Evolutionary conservation across 345 rosid species (phyloP), one percentile per base, ranked within the genome.

Genomic region (Aquilaria yunnanensis): DNA sequence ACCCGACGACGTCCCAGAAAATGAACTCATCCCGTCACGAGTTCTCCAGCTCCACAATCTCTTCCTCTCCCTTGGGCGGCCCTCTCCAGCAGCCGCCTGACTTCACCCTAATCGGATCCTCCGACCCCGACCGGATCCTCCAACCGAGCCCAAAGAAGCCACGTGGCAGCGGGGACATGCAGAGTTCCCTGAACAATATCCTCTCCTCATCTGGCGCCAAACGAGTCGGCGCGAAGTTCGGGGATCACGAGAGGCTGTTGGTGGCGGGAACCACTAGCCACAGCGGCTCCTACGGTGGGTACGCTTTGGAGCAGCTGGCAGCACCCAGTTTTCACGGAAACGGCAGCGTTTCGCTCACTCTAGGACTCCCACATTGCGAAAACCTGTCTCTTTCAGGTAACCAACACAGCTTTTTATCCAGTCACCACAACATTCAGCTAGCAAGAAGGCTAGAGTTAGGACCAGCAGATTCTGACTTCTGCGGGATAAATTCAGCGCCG

Each of bases 321-420:
- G 59, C 73, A 48, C 77, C 75, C 12, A 49, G 76, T 49, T 77
- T 78, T 63, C 67, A 59, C 47, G 82, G 85, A 41, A 83, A 80
- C 23, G 56, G 81, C 52, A 3, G 52, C 1, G 83, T 84, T 51
- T 86, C 92, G 2, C 88, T 88, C 46, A 81, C 85, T 47, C 90
- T 85, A 34, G 90, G 92, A 12, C 80, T 83, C 41, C 90, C 90
- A 10, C 74, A 79, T 32, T 64, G 81, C 30, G 83, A 80, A 41
- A 78, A 75, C 76, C 70, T 73, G 2, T 61, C 79, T 2, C 59
- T 78, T 5, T 74, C 81, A 3, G 77, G 73, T 49, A 65, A 69
- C 56, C 82, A 79, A 16, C 43, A 37, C 43, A 72, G 57, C 69
- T 72, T 69, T 70, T 64, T 81, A 10, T 37, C 43, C 43, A 9